Evolutionary conservation across 1,139 yeast genomes (phyloP).

Genomic region (Kurtzmaniella quercitrusa): DNA sequence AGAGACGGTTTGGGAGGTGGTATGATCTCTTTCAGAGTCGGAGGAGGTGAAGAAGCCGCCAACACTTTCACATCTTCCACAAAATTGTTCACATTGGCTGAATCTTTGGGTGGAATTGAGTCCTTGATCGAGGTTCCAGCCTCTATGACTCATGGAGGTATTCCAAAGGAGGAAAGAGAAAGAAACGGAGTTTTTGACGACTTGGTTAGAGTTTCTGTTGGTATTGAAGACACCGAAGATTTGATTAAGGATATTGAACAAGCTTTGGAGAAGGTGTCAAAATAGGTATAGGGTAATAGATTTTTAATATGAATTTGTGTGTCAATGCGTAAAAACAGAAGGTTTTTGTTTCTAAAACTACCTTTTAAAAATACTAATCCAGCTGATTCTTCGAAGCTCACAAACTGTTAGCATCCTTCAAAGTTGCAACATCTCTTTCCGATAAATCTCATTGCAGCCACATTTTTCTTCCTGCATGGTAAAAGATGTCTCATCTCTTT

Average conservation of each 20-base stretch:
- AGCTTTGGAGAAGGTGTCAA: constrained; percentile 47
- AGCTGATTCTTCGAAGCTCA: too few relatives aligned
- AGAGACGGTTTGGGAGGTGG: constrained; percentile 89
- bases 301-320: too few relatives aligned
- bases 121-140: constrained; percentile 87
- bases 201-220: constrained; percentile 78
- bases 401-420: too few relatives aligned
- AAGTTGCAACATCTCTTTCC: too few relatives aligned
- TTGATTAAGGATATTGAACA: constrained; percentile 68
- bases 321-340: too few relatives aligned
- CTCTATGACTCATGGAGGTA: constrained; percentile 90
- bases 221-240: constrained; percentile 82
- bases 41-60: constrained; percentile 79
- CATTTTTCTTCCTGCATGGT: too few relatives aligned
- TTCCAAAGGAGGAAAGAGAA: constrained; percentile 77
- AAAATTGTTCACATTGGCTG: constrained; percentile 79
- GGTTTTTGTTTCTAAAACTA: too few relatives aligned
- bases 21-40: constrained; percentile 83
- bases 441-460: too few relatives aligned
- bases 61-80: constrained; percentile 69
- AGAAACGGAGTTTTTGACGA: constrained; percentile 79
- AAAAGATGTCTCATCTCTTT: too few relatives aligned
- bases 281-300: constrained; percentile 1
- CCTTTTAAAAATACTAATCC: too few relatives aligned
- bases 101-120: constrained; percentile 88